These are phyloP conservation scores for Alternaria infectoria DNA, from an alignment of 2,329 filamentous ascomycete genomes.

Conservation along the genomic window DNA sequence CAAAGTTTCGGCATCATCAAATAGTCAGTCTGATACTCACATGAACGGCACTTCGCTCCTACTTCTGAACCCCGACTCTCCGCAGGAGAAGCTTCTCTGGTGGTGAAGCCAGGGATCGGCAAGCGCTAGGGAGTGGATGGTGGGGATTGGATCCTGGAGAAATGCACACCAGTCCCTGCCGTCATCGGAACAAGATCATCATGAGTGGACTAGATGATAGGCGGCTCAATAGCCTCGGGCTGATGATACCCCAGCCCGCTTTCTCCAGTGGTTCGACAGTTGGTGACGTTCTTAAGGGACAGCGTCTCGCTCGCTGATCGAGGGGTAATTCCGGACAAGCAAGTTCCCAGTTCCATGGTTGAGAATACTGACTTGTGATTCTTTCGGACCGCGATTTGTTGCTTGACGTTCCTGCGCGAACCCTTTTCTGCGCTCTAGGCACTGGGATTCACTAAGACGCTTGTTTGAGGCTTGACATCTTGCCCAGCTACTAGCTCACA, in stretches of 20 bases:
- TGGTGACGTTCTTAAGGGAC: constrained; percentile 4
- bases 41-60: background rate
- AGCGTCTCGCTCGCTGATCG: background rate
- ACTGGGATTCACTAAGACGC: background rate
- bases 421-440: background rate
- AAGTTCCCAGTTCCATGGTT: constrained; percentile 1
- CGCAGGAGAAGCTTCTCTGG: background rate
- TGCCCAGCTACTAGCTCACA: background rate
- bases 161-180: background rate
- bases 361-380: background rate
- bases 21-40: background rate
- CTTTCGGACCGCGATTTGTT: background rate
- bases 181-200: background rate
- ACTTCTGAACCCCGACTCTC: background rate
- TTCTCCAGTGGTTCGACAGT: background rate
- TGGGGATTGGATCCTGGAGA: constrained; percentile 10
- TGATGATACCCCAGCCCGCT: constrained; percentile 10
- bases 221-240: constrained; percentile 21
- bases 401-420: background rate
- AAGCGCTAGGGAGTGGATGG: constrained; percentile 15
- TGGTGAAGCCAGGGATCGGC: constrained; percentile 15
- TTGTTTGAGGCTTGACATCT: background rate
- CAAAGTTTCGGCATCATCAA: background rate
- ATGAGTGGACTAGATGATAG: background rate
- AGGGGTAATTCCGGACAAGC: background rate